A percentile compares a stretch with the other conserved stretches of the same genome.
Evolutionary conservation across 768 basidiomycete genomes (phyloP).

Genomic region (Hericium alpestre): DNA sequence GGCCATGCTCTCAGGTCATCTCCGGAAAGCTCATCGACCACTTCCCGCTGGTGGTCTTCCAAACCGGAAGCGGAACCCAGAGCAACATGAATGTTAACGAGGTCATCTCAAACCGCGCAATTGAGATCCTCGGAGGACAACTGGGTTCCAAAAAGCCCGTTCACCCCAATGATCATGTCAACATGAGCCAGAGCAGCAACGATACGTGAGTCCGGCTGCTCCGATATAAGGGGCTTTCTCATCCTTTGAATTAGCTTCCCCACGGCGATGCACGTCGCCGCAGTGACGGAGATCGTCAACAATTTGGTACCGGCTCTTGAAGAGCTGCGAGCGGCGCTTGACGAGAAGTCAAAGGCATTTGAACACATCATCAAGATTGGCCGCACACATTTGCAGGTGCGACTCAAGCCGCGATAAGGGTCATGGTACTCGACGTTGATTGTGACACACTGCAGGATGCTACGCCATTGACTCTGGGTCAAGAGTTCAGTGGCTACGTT

Average conservation of each 20-base stretch:
- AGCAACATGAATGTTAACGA: slow-evolving; percentile 99
- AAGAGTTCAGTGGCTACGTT: slow-evolving; percentile 98
- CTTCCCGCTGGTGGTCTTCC: slow-evolving; percentile 98
- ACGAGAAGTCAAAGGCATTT: slow-evolving; percentile 74
- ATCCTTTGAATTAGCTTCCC: slow-evolving; percentile 65
- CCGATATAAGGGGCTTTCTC: not conserved
- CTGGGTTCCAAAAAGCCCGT: slow-evolving; percentile 95
- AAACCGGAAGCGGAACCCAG: slow-evolving; percentile 97
- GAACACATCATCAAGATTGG: slow-evolving; percentile 96
- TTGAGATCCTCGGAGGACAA: slow-evolving; percentile 90
- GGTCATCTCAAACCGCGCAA: slow-evolving; percentile 97
- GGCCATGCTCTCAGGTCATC: slow-evolving; percentile 60
- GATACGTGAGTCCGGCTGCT: slow-evolving; percentile 60
- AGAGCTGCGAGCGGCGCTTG: slow-evolving; percentile 75
- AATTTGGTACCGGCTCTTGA: slow-evolving; percentile 77
- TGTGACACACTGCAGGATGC: slow-evolving; percentile 54
- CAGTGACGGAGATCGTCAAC: slow-evolving; percentile 76
- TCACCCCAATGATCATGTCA: slow-evolving; percentile 98
- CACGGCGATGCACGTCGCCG: slow-evolving; percentile 97
- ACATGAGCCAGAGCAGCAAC: slow-evolving; percentile 98
- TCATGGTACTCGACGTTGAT: too few relatives aligned
- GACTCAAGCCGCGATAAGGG: not conserved
- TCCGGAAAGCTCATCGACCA: slow-evolving; percentile 89
- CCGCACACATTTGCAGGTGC: slow-evolving; percentile 84
- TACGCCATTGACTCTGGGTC: slow-evolving; percentile 92